phyloP scores from a whole-genome alignment of 768 basidiomycete species.

The Russula earlei region DNA sequence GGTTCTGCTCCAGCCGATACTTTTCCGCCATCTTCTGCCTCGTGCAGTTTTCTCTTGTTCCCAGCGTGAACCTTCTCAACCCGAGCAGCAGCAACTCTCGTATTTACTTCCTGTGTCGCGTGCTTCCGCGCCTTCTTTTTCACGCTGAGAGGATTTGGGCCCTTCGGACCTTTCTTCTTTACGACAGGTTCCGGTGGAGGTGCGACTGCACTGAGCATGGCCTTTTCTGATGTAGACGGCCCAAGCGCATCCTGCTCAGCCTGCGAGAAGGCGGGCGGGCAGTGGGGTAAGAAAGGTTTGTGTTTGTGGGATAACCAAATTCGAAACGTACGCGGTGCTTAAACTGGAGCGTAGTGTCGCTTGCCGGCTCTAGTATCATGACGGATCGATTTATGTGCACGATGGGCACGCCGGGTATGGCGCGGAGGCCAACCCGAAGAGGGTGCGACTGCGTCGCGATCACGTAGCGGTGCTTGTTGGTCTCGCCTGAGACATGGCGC shows the following conservation, averaged over 20 bases:
- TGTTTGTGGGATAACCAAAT: not conserved
- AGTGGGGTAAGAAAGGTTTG: not conserved
- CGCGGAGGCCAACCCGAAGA: slow-evolving; percentile 60
- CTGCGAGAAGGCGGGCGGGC: slow-evolving; percentile 32
- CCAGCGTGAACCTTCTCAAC: slow-evolving; percentile 18
- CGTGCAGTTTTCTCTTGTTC: slow-evolving; percentile 25
- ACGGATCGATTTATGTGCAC: slow-evolving; percentile 89
- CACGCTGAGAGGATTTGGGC: slow-evolving; percentile 85
- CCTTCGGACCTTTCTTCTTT: slow-evolving; percentile 69
- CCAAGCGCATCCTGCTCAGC: slow-evolving; percentile 54
- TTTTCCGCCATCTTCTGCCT: slow-evolving; percentile 14
- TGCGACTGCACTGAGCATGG: slow-evolving; percentile 31
- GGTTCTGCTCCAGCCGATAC: slow-evolving; percentile 7
- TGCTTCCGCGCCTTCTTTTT: slow-evolving; percentile 62
- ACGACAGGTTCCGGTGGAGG: slow-evolving; percentile 31
- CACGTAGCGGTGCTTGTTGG: slow-evolving; percentile 90
- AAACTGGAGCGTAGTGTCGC: slow-evolving; percentile 58
- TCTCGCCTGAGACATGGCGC: slow-evolving; percentile 41
- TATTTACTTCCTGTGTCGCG: not conserved
- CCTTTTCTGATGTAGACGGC: slow-evolving; percentile 40
- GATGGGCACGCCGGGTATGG: slow-evolving; percentile 77
- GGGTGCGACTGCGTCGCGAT: slow-evolving; percentile 74
- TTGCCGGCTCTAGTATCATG: slow-evolving; percentile 87
- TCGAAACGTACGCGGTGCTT: slow-evolving; percentile 47
- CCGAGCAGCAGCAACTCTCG: slow-evolving; percentile 16